Base-by-base conservation (phyloP, 2,329 filamentous ascomycete species). In the Fusarium sp. region DNA sequence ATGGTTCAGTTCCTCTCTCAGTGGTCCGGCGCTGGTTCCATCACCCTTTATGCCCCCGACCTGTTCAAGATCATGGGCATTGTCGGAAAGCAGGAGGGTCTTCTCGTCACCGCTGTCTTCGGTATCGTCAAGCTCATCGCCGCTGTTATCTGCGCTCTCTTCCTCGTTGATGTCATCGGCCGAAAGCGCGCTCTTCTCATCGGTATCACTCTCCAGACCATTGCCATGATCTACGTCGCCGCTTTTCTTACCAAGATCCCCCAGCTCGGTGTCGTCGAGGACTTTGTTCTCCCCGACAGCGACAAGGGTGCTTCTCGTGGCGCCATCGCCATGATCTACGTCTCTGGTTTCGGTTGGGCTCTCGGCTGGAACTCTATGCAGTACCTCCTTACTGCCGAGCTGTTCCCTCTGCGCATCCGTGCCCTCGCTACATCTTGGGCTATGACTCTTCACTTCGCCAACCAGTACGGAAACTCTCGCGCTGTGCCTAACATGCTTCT, bases 401-500 rank as follows among this genome's bases (percentile, higher is more conserved):
- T 95, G 69, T 95, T 94, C 84, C 92, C 93, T 2, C 86, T 95
- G 15, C 88, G 92, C 7, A 90, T 95, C 56, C 89, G 93, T 63
- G 92, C 92, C 8, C 82, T 94, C 15, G 90, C 91, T 26, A 92
- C 91, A 1, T 92, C 90, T 0, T 86, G 93, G 78, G 90, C 91
- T 52, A 95, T 95, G 93, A 93, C 90, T 1, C 87, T 94, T 67
- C 93, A 95, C 81, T 95, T 95, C 79, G 91, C 88, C 68, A 94
- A 94, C 81, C 92, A 94, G 81, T 95, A 94, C 79, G 93, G 92
- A 33, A 94, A 93, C 83, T 88, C 90, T 3, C 91, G 93, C 41
- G 92, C 93, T 1, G 91, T 94, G 0, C 93, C 93, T 3, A 89
- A 90, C 73, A 94, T 95, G 92, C 88, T 95, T 49, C 85, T 95